phyloP scores from a whole-genome alignment of 257 asterid genomes.

The Haberlea rhodopensis region DNA sequence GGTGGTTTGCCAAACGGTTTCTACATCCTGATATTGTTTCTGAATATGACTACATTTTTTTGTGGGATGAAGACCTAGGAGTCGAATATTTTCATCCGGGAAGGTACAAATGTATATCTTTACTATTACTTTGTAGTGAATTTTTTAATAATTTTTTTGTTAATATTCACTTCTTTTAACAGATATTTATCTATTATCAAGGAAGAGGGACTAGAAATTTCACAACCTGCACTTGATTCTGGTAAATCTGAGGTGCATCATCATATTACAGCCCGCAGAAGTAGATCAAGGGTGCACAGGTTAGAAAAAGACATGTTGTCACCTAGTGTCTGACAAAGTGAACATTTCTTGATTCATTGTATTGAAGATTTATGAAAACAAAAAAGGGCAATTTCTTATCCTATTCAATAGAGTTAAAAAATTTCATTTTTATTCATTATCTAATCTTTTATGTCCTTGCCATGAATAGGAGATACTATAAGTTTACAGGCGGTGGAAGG shows the following conservation, averaged over 20 bases:
- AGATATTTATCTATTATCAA: conserved; percentile 67
- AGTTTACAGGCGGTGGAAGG: conserved; percentile 46
- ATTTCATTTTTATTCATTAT: neutral
- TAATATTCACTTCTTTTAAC: conserved; percentile 17
- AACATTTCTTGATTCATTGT: neutral
- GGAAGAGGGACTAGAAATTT: conserved; percentile 80
- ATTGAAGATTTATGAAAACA: neutral
- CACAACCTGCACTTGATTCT: conserved; percentile 78
- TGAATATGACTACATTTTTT: conserved; percentile 70
- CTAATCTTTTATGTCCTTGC: conserved; percentile 8
- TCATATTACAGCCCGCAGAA: conserved; percentile 58
- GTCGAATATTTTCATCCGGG: conserved; percentile 66
- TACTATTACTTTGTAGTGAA: neutral
- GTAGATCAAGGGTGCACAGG: conserved; percentile 76
- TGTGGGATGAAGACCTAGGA: conserved; percentile 96
- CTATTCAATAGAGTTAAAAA: too few relatives aligned
- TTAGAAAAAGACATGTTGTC: conserved; percentile 27
- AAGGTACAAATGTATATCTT: conserved; percentile 39
- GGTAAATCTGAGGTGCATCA: conserved; percentile 67
- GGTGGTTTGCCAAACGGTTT: conserved; percentile 98
- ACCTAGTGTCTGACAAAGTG: conserved; percentile 2
- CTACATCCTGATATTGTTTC: conserved; percentile 90
- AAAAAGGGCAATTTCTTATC: neutral
- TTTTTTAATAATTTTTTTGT: neutral
- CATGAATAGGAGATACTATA: conserved; percentile 57